A percentile compares a stretch with the other conserved stretches of the same genome.
Evolutionary conservation across 345 rosid species (phyloP).

Genomic region (Moricandia arvensis): DNA sequence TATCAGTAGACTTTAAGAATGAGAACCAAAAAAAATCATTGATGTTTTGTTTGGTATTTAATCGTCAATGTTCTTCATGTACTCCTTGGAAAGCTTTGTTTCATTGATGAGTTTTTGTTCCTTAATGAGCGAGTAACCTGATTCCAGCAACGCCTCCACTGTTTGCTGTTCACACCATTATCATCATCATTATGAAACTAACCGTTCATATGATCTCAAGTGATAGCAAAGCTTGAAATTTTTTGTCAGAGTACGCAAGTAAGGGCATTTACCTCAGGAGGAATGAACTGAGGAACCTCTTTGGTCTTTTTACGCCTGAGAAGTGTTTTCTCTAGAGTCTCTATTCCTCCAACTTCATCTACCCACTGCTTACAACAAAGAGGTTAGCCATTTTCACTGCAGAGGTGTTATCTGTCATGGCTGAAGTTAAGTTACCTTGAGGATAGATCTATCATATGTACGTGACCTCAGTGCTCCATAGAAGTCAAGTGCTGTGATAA

Average conservation of each 20-base stretch:
- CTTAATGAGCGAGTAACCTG: slow-evolving; percentile 73
- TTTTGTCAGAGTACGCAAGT: not conserved
- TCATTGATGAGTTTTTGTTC: slow-evolving; percentile 77
- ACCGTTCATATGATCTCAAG: not conserved
- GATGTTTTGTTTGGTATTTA: slow-evolving; percentile 27
- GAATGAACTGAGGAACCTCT: slow-evolving; percentile 65
- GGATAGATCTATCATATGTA: slow-evolving; percentile 83
- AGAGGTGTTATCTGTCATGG: not conserved
- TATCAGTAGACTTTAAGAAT: slow-evolving; percentile 7
- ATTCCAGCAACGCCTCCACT: slow-evolving; percentile 84
- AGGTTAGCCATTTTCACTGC: slow-evolving; percentile 15
- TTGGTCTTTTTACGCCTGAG: slow-evolving; percentile 53
- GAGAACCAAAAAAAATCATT: not conserved
- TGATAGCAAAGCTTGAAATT: not conserved
- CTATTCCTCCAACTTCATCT: slow-evolving; percentile 78
- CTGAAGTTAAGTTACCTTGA: slow-evolving; percentile 49
- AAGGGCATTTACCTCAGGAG: slow-evolving; percentile 62
- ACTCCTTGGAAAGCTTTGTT: slow-evolving; percentile 83
- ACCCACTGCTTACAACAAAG: slow-evolving; percentile 58
- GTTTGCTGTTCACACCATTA: slow-evolving; percentile 65
- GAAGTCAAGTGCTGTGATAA: slow-evolving; percentile 76
- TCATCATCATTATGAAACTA: not conserved
- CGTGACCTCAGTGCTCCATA: slow-evolving; percentile 93
- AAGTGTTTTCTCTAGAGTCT: slow-evolving; percentile 65
- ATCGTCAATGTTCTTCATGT: slow-evolving; percentile 80